phyloP scores from a whole-genome alignment of 225 moss, liverwort and hornwort species.

The Marchantia paleacea region DNA sequence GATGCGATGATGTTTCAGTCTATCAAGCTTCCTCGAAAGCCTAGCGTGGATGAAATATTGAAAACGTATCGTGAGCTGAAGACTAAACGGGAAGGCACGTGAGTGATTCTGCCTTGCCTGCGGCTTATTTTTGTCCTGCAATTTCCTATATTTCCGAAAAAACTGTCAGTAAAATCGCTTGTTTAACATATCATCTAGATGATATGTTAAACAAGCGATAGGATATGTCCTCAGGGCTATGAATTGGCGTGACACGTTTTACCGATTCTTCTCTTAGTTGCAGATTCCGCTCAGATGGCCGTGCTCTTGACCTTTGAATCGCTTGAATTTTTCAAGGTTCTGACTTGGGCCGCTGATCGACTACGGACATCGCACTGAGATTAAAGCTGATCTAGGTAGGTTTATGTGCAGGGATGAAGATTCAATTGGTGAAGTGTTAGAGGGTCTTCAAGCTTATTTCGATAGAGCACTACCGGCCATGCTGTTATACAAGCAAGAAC shows the following conservation, averaged over 20 bases:
- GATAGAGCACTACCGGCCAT: constrained; percentile 86
- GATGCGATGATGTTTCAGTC: constrained; percentile 34
- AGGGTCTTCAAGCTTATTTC: constrained; percentile 80
- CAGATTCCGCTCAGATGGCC: no score
- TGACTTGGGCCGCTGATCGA: not conserved
- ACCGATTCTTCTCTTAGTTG: no score
- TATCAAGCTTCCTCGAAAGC: constrained; percentile 79
- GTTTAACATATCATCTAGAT: no score
- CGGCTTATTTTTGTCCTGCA: not conserved
- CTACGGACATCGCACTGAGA: not conserved
- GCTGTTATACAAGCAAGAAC: constrained; percentile 88
- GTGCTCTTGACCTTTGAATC: no score
- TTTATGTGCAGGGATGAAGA: constrained; percentile 51
- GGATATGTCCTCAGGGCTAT: no score
- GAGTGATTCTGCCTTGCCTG: constrained; percentile 10
- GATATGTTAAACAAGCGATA: no score
- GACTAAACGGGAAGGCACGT: constrained; percentile 70
- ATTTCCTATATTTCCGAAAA: no score
- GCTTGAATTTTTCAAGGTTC: not conserved
- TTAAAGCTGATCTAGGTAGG: not conserved
- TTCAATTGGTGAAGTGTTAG: constrained; percentile 68
- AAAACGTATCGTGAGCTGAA: constrained; percentile 84
- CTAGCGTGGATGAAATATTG: constrained; percentile 80
- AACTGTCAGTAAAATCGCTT: no score
- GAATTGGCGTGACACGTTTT: no score